These are phyloP conservation scores for Acacia melanoxylon DNA, from an alignment of 306 rosid species.

Conservation along the genomic window DNA sequence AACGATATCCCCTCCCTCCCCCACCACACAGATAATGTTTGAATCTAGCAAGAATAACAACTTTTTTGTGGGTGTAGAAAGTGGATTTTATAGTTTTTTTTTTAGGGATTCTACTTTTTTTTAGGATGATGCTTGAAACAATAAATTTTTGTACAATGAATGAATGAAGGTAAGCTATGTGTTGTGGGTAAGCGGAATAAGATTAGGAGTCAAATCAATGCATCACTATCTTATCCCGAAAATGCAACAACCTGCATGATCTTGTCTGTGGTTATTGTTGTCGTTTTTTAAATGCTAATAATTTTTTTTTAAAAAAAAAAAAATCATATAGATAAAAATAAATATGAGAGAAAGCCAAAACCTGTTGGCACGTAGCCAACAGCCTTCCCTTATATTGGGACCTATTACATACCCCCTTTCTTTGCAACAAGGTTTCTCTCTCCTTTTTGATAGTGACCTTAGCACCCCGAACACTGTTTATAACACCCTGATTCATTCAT, in stretches of 20 bases:
- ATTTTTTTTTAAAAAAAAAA: background rate
- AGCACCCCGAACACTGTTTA: background rate
- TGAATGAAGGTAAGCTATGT: background rate
- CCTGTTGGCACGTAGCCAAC: constrained; percentile 53
- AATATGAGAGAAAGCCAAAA: constrained; percentile 13
- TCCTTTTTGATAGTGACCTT: constrained; percentile 5
- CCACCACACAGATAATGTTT: no score
- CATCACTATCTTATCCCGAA: constrained; percentile 48
- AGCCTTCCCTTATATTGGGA: constrained; percentile 36
- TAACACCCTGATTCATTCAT: no score
- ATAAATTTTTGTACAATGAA: background rate
- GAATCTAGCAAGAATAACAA: no score
- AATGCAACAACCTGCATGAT: constrained; percentile 41
- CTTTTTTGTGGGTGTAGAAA: no score
- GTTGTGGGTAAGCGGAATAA: background rate
- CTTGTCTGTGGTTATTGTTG: constrained; percentile 41
- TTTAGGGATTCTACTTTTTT: no score
- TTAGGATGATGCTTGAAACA: background rate
- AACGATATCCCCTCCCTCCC: no score
- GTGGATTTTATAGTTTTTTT: no score
- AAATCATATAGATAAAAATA: constrained; percentile 16
- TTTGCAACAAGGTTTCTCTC: background rate
- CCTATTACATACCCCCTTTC: background rate
- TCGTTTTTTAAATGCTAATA: background rate
- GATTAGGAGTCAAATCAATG: constrained; percentile 33